Percentiles rank a stretch among this genome's conserved stretches.
phyloP scores from a whole-genome alignment of 768 basidiomycete genomes.

The Holtermannia corniformis region DNA sequence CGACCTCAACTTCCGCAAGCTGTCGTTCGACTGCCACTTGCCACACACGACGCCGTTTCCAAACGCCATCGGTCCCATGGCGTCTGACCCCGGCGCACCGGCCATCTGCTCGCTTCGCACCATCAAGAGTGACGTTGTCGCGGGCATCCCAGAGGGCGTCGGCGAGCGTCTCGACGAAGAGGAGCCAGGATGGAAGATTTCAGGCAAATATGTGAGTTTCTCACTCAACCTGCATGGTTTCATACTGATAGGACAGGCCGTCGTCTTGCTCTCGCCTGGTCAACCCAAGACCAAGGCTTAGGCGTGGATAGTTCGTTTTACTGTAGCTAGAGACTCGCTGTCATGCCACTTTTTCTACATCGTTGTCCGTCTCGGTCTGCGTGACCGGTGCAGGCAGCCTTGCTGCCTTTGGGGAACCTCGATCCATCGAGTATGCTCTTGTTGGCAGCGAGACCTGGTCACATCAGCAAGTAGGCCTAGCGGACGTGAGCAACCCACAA shows the following conservation, averaged over 20 bases:
- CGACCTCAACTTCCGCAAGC: conserved; percentile 82
- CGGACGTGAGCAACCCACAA: background rate
- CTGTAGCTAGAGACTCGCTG: background rate
- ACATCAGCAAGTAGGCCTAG: background rate
- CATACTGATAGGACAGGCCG: background rate
- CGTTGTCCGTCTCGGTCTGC: too few species aligned
- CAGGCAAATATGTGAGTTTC: conserved; percentile 83
- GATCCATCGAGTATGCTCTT: background rate
- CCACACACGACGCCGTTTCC: conserved; percentile 67
- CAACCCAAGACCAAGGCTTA: too few species aligned
- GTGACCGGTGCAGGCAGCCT: too few species aligned
- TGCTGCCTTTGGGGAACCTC: background rate
- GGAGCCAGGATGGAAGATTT: conserved; percentile 94
- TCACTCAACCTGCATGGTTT: background rate
- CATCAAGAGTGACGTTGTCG: conserved; percentile 91
- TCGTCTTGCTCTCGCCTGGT: conserved; percentile 1
- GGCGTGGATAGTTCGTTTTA: background rate
- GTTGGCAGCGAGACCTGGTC: background rate
- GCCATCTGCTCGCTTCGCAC: conserved; percentile 77
- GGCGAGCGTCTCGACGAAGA: conserved; percentile 72
- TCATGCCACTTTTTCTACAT: background rate
- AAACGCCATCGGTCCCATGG: conserved; percentile 84
- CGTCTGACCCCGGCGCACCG: conserved; percentile 76
- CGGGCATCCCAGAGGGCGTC: conserved; percentile 46
- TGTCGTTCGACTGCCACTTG: conserved; percentile 44